phyloP scores from a whole-genome alignment of 805 yeast species.

The Jamesozyma lodderae region DNA sequence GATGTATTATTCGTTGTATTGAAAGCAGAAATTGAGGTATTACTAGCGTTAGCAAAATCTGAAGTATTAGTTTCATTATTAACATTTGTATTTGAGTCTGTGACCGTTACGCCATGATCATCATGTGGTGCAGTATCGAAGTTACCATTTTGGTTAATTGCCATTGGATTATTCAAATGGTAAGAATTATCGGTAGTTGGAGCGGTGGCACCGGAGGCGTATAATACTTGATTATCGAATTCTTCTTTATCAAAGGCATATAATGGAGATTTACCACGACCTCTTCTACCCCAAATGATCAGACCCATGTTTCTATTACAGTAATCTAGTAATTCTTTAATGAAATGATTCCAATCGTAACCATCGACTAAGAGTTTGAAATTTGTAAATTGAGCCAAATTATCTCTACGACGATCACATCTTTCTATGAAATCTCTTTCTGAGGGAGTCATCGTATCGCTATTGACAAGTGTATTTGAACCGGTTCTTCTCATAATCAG shows the following conservation, averaged over 20 bases:
- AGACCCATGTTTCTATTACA: conserved; percentile 65
- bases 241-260: conserved; percentile 17
- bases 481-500: conserved; percentile 26
- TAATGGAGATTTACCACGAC: conserved; percentile 26
- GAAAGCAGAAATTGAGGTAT: not conserved
- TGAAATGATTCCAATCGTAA: conserved; percentile 80
- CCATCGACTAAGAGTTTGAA: conserved; percentile 52
- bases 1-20: not conserved
- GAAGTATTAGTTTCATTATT: not conserved
- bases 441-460: conserved; percentile 49
- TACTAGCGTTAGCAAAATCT: too few relatives aligned
- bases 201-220: conserved; percentile 16
- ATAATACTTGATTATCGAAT: conserved; percentile 19
- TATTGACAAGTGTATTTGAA: conserved; percentile 5
- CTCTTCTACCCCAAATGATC: conserved; percentile 59
- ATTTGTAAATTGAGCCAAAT: conserved; percentile 39
- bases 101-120: not conserved
- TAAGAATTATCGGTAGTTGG: conserved; percentile 1
- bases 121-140: not conserved
- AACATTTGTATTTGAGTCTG: not conserved
- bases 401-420: conserved; percentile 62
- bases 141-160: not conserved
- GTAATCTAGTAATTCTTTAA: conserved; percentile 71
- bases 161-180: not conserved
- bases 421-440: conserved; percentile 72